Evolutionary conservation across 1,139 yeast species (phyloP).

Genomic region (Pichia sp.): DNA sequence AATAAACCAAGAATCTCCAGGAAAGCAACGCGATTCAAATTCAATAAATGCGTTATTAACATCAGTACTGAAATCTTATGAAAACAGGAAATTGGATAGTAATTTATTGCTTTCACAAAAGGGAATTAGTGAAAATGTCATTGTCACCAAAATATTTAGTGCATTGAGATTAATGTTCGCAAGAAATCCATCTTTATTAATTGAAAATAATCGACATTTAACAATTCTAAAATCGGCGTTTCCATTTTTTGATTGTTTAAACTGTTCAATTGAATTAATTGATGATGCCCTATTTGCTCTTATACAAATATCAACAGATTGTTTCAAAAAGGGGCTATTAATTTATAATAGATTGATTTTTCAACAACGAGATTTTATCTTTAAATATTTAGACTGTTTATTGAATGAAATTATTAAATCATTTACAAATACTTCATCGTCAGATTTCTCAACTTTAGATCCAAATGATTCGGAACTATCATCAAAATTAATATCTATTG

Average conservation of each 20-base stretch:
- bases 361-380: conserved; percentile 14
- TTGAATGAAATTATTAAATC: conserved; percentile 14
- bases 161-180: conserved; percentile 21
- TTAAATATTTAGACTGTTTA: conserved; percentile 18
- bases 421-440: conserved; percentile 14
- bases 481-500: conserved; percentile 1
- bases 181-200: conserved; percentile 22
- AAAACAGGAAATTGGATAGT: conserved; percentile 13
- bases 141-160: conserved; percentile 25
- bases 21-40: conserved; percentile 22
- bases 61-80: conserved; percentile 25
- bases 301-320: conserved; percentile 2
- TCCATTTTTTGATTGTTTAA: conserved; percentile 22
- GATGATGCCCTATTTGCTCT: conserved; percentile 9
- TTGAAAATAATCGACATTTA: conserved; percentile 22
- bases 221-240: conserved; percentile 18
- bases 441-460: too few species aligned
- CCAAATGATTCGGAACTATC: too few species aligned
- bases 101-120: background rate
- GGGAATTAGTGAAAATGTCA: conserved; percentile 14
- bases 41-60: conserved; percentile 26
- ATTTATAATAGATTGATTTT: conserved; percentile 7
- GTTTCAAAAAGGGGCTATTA: conserved; percentile 6
- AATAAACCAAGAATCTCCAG: conserved; percentile 23
- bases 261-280: conserved; percentile 15